A percentile compares a stretch with the other conserved stretches of the same genome.
These are phyloP conservation scores for Nephelium lappaceum DNA, from an alignment of 345 rosid species.

Conservation along the genomic window DNA sequence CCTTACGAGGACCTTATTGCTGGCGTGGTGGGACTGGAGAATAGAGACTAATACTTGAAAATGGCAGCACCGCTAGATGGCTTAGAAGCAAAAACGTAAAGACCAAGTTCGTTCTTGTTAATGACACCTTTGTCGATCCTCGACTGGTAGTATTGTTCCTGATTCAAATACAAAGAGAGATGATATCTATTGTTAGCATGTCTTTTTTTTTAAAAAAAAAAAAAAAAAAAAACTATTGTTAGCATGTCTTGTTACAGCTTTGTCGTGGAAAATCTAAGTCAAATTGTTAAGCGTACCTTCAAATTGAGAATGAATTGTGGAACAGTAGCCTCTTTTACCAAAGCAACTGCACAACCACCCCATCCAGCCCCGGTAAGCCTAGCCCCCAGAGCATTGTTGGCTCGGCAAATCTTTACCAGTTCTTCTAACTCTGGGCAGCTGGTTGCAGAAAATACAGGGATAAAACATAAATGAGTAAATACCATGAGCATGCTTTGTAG, in stretches of 20 bases:
- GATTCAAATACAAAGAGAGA: conserved; percentile 16
- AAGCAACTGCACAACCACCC: conserved; percentile 97
- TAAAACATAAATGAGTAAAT: background rate
- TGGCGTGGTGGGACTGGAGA: background rate
- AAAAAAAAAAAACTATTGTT: no score
- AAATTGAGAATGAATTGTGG: conserved; percentile 84
- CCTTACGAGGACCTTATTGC: background rate
- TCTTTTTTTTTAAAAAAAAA: no score
- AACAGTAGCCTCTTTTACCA: conserved; percentile 76
- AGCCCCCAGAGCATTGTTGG: conserved; percentile 87
- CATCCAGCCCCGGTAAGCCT: conserved; percentile 99
- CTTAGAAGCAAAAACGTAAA: conserved; percentile 90
- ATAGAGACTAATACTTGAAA: conserved; percentile 55
- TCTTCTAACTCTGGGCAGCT: conserved; percentile 99
- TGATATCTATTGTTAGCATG: background rate
- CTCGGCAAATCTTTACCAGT: conserved; percentile 64
- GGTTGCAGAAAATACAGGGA: conserved; percentile 9
- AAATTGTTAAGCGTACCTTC: conserved; percentile 52
- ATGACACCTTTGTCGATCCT: conserved; percentile 77
- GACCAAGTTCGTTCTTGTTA: conserved; percentile 71
- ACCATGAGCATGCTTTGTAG: background rate
- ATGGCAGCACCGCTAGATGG: conserved; percentile 99
- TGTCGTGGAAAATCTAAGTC: background rate
- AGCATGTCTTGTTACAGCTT: background rate
- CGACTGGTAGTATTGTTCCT: conserved; percentile 81